A percentile compares a stretch with the other conserved stretches of the same genome.
phyloP scores from a whole-genome alignment of 2,329 filamentous ascomycete genomes.

The Colletotrichum magnum region DNA sequence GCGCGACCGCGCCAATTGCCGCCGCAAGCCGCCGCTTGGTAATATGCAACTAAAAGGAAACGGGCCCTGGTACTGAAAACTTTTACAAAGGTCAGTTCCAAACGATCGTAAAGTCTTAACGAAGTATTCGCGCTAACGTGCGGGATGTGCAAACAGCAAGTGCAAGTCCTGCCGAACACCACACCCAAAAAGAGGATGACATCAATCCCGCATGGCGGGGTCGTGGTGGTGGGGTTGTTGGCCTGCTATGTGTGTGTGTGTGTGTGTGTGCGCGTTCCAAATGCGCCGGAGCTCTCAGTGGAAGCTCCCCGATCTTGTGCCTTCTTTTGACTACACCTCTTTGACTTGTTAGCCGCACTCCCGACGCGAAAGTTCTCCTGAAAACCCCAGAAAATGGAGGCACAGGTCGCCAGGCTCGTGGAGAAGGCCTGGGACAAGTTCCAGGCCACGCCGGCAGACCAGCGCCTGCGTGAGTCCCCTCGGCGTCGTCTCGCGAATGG shows the following conservation, averaged over 20 bases:
- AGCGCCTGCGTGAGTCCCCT: slow-evolving; percentile 63
- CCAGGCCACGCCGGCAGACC: slow-evolving; percentile 62
- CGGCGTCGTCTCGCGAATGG: neutral
- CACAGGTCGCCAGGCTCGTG: slow-evolving; percentile 79
- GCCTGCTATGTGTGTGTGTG: neutral
- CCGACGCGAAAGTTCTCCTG: neutral
- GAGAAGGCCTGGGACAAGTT: slow-evolving; percentile 79
- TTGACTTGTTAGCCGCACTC: neutral
- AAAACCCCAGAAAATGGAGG: slow-evolving; percentile 72
- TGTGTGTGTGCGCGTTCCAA: too few species aligned
- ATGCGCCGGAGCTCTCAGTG: slow-evolving; percentile 5
- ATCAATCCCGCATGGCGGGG: slow-evolving; percentile 41
- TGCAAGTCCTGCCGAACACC: slow-evolving; percentile 36
- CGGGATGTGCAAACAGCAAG: neutral
- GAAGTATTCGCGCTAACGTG: neutral
- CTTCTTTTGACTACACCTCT: slow-evolving; percentile 5
- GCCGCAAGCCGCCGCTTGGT: neutral
- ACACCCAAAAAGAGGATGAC: slow-evolving; percentile 29
- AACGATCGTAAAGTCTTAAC: neutral
- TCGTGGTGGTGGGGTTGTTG: slow-evolving; percentile 10
- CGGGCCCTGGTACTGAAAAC: too few species aligned
- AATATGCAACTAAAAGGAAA: slow-evolving; percentile 5
- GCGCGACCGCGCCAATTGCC: too few species aligned
- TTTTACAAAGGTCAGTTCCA: neutral
- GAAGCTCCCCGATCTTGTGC: neutral